Percentiles rank a stretch among this genome's conserved stretches.
Evolutionary conservation across 2,329 filamentous ascomycete genomes (phyloP).

Genomic region (Fusarium coffeatum): DNA sequence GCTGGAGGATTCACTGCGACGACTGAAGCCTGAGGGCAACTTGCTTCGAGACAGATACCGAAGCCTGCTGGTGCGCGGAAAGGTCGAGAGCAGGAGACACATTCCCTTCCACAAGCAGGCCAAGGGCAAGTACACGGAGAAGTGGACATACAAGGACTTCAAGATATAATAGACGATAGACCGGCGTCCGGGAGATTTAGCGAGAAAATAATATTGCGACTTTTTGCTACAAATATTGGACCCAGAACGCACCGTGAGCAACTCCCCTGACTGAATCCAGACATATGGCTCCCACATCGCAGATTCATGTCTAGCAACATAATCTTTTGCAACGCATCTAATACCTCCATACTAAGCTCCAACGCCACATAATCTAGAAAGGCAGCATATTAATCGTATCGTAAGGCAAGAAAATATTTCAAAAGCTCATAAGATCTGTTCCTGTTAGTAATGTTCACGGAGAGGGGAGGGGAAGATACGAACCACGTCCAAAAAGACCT

Average conservation of each 20-base stretch:
- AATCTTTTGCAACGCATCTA: slow-evolving; percentile 12
- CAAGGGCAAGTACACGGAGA: slow-evolving; percentile 86
- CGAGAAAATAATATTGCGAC: slow-evolving; percentile 37
- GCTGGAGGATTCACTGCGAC: slow-evolving; percentile 80
- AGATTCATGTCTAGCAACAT: slow-evolving; percentile 7
- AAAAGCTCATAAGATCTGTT: slow-evolving; percentile 66
- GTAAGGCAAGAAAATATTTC: slow-evolving; percentile 28
- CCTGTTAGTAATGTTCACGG: slow-evolving; percentile 16
- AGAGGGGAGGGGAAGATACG: slow-evolving; percentile 51
- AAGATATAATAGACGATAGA: slow-evolving; percentile 44
- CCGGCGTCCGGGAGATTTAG: slow-evolving; percentile 26
- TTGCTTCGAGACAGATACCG: slow-evolving; percentile 91
- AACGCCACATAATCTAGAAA: slow-evolving; percentile 27
- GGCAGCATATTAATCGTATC: background rate
- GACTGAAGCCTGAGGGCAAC: slow-evolving; percentile 95
- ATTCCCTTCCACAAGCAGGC: slow-evolving; percentile 85
- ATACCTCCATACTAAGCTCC: slow-evolving; percentile 8
- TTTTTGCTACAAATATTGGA: slow-evolving; percentile 21
- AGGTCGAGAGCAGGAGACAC: slow-evolving; percentile 84
- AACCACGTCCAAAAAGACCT: slow-evolving; percentile 93
- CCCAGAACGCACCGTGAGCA: background rate
- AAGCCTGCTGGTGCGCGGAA: slow-evolving; percentile 87
- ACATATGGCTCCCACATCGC: background rate
- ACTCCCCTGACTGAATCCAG: background rate
- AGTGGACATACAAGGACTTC: slow-evolving; percentile 98